Evolutionary conservation across 1,139 yeast species (phyloP).

Genomic region (Debaryomyces fabryi): DNA sequence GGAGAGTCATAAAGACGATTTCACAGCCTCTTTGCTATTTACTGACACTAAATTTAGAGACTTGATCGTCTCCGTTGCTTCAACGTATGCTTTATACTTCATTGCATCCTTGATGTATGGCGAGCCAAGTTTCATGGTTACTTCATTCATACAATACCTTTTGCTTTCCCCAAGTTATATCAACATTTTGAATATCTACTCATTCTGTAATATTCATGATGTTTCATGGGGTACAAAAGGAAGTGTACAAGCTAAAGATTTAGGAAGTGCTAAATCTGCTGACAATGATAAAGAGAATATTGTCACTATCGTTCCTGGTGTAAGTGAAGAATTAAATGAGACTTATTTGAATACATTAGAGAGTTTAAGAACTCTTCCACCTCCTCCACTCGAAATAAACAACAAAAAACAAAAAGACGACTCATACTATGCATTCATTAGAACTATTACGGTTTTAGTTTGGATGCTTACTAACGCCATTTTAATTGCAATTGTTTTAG

Average conservation of each 20-base stretch:
- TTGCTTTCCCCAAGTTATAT: constrained; percentile 75
- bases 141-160: constrained; percentile 71
- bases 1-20: constrained; percentile 43
- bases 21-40: constrained; percentile 52
- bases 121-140: constrained; percentile 79
- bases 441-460: constrained; percentile 49
- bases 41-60: constrained; percentile 75
- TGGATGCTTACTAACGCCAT: constrained; percentile 52
- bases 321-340: constrained; percentile 61
- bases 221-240: constrained; percentile 91
- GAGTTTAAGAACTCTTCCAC: constrained; percentile 39
- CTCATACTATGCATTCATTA: constrained; percentile 46
- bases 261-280: constrained; percentile 67
- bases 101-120: constrained; percentile 74
- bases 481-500: constrained; percentile 45
- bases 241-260: constrained; percentile 61
- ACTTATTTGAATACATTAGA: constrained; percentile 56
- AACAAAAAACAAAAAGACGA: constrained; percentile 36
- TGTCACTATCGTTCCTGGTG: constrained; percentile 68
- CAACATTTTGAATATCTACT: constrained; percentile 78
- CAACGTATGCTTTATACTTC: constrained; percentile 82
- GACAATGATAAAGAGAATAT: constrained; percentile 63
- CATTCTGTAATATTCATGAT: constrained; percentile 84
- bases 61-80: constrained; percentile 78
- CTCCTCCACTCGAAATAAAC: constrained; percentile 24